Evolutionary conservation across 208 protist species (phyloP), one percentile per base, ranked within the genome.

Genomic region (Leishmania amazonensis): DNA sequence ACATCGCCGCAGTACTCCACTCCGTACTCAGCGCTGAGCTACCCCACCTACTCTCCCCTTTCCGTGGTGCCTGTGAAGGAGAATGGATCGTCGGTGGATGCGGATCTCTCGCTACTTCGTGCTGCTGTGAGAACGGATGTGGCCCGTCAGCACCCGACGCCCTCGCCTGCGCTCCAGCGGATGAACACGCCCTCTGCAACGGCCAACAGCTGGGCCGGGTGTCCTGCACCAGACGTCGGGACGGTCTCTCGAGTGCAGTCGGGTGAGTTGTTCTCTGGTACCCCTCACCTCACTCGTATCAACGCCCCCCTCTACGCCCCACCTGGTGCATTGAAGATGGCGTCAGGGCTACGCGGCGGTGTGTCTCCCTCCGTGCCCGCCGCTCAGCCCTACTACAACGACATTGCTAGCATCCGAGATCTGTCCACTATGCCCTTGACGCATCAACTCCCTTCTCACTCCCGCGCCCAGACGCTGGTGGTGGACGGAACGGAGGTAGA

Each of bases 11-110:
- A 89, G 60, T 89, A 83, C 72, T 87, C 84, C 24, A 88, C 82
- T 21, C 83, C 81, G 19, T 89, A 83, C 45, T 86, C 88, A 0
- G 53, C 31, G 31, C 76, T 87, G n/a, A 90, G 77, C 51, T 89
- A 86, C 72, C 88, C 86, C 11, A 84, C 74, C 53, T 91, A 88
- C 76, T 87, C 84, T 17, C 84, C 85, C 0, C 76, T 88, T 58
- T 86, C 86, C 0, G 80, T 83, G 3, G 65, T 84, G 40, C 86
- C 85, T 2, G 64, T 76, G 28, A 87, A 90, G 74, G 3, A 17
- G 49, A 47, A 51, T 9, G 80, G 17, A 9, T 81, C 85, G 21
- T 71, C 65, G 9, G 45, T 15, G 31, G 13, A 68, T 17, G 21
- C 76, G 15, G 76, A 85, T 42, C 42, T 85, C 28, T 72, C 68